A percentile compares a stretch with the other conserved stretches of the same genome.
phyloP scores from a whole-genome alignment of 192 early-diverging fungal species.

The Gigaspora rosea region DNA sequence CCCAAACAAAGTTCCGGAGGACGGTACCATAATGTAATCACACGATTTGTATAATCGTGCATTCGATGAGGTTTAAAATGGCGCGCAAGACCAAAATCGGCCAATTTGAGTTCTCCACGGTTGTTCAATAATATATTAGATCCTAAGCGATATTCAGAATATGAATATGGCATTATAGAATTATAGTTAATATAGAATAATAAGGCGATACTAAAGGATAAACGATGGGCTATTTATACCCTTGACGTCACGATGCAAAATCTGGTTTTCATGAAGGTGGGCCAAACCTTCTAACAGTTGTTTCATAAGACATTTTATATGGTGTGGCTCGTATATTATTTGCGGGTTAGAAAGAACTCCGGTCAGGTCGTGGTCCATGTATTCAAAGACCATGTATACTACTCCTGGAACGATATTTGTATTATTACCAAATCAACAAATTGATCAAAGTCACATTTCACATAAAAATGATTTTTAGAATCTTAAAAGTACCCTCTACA shows the following conservation, averaged over 20 bases:
- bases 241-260: conserved; percentile 94
- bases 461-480: background rate
- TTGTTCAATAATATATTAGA: conserved; percentile 89
- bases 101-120: conserved; percentile 86
- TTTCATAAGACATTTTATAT: conserved; percentile 84
- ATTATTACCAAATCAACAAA: background rate
- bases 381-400: conserved; percentile 85
- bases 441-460: background rate
- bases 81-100: conserved; percentile 96
- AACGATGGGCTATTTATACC: conserved; percentile 41
- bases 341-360: conserved; percentile 77
- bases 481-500: conserved; percentile 15
- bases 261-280: conserved; percentile 81
- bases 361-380: conserved; percentile 86
- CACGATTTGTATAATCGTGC: conserved; percentile 80
- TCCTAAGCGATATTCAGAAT: conserved; percentile 34
- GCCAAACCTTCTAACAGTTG: conserved; percentile 86
- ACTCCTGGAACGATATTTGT: conserved; percentile 45
- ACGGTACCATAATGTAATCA: conserved; percentile 97
- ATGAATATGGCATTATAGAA: background rate
- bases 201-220: background rate
- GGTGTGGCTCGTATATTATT: conserved; percentile 64
- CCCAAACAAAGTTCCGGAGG: conserved; percentile 92
- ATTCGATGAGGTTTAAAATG: conserved; percentile 63
- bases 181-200: background rate